Base-by-base conservation (phyloP, 345 rosid species). In the Citrus cavaleriei region DNA sequence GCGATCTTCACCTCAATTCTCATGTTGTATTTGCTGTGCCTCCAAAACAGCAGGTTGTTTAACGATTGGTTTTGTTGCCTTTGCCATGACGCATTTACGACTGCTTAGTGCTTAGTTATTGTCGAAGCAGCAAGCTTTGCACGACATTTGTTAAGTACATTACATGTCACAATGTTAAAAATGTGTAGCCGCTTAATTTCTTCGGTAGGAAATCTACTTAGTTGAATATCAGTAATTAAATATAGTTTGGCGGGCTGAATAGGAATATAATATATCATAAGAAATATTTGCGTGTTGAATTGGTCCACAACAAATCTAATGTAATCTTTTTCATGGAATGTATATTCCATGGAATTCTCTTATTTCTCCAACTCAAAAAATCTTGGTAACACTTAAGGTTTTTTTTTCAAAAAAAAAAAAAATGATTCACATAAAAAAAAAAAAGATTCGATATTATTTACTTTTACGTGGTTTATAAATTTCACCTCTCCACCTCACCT, bases 181-280 rank as follows among this genome's bases (percentile, higher is more conserved):
- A 6, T 75, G n/a, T 67, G 18, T n/a, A 28, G 49, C 6, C 1
- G 76, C 10, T 75, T 65, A 70, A 49, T 77, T 72, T 78, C 14
- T 71, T 72, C n/a, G 72, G 70, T 79, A 69, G 40, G 79, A 78
- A 83, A 68, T 37, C 70, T 28, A 21, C 28, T 13, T 24, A 1
- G 5, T 51, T 51, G 7, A 51, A 16, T 51, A 51, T 12, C 3
- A 51, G 21, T 14, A 4, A 9, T 61, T 5, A 21, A 70, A 64
- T 59, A 2, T 30, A 14, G 40, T 74, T 72, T 57, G n/a, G 66
- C 62, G 7, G 13, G 61, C 7, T 55, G 27, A 68, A 64, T 62
- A 3, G 60, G 35, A n/a, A 60, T 13, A 77, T 68, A 70, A 73
- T 78, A 79, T 74, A 70, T 32, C 70, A 49, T 19, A 64, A 1